Percentiles rank a stretch among this genome's conserved stretches.
Conservation (phyloP, 208 protist genomes). For the Leishmania tropica region DNA sequence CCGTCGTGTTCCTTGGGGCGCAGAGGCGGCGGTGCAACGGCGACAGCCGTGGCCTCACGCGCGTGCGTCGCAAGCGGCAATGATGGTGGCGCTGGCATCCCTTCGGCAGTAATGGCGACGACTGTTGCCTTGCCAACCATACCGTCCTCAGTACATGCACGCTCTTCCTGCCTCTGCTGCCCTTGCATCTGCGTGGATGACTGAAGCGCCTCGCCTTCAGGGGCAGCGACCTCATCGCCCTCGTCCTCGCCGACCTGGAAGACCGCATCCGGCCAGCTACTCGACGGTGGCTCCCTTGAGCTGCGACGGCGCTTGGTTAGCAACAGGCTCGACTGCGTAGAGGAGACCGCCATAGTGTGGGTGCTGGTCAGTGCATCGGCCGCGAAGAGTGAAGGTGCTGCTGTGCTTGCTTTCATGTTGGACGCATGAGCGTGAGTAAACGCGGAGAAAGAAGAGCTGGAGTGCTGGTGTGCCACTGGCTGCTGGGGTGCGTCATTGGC, state of each 20-base stretch:
- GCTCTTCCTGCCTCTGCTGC: not conserved
- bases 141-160: not conserved
- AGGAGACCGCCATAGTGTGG: slow-evolving; percentile 17
- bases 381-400: slow-evolving; percentile 3
- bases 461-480: not conserved
- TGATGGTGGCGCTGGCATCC: too few species aligned
- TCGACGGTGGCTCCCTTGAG: too few species aligned
- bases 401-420: not conserved
- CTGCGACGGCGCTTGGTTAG: not conserved
- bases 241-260: not conserved
- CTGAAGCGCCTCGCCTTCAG: not conserved
- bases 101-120: not conserved
- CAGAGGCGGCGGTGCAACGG: not conserved
- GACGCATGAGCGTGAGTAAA: slow-evolving; percentile 7
- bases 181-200: not conserved
- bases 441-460: not conserved
- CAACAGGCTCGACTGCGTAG: slow-evolving; percentile 11
- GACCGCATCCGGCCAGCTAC: not conserved
- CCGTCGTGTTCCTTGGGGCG: not conserved
- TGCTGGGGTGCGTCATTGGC: not conserved
- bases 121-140: slow-evolving; percentile 2
- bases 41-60: not conserved
- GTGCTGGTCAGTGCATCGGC: slow-evolving; percentile 11
- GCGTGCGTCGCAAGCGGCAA: not conserved
- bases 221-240: not conserved